Evolutionary conservation across 768 basidiomycete species (phyloP).

Genomic region (Boletales sp.): DNA sequence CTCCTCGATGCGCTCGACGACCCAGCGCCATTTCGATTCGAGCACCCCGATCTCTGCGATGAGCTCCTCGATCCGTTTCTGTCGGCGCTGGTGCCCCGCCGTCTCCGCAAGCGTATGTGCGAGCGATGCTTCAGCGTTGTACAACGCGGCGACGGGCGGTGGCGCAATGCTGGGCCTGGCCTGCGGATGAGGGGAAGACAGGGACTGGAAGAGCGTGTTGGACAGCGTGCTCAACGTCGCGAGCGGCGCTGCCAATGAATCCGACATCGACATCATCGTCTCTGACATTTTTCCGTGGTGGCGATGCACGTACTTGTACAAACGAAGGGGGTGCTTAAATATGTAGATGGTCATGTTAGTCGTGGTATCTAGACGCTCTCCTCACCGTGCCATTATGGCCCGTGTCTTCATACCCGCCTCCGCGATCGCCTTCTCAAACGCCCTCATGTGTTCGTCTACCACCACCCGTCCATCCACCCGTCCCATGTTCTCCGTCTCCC

Average conservation of each 20-base stretch:
- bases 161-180: slow-evolving; percentile 32
- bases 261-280: slow-evolving; percentile 45
- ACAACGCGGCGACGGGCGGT: slow-evolving; percentile 51
- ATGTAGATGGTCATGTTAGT: background rate
- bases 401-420: slow-evolving; percentile 76
- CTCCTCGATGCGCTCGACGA: slow-evolving; percentile 60
- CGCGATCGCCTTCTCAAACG: slow-evolving; percentile 67
- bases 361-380: background rate
- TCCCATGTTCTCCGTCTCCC: slow-evolving; percentile 59
- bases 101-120: slow-evolving; percentile 63
- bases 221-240: slow-evolving; percentile 60
- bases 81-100: slow-evolving; percentile 70
- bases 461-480: slow-evolving; percentile 59
- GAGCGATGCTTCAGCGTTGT: slow-evolving; percentile 61
- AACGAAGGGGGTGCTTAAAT: too few relatives aligned
- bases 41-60: slow-evolving; percentile 68
- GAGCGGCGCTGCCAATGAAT: slow-evolving; percentile 58
- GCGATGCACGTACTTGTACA: background rate
- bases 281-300: background rate
- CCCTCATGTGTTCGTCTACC: slow-evolving; percentile 74
- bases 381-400: slow-evolving; percentile 75
- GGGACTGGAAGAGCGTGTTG: slow-evolving; percentile 65
- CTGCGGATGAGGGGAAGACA: slow-evolving; percentile 56
- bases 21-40: slow-evolving; percentile 63
- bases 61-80: slow-evolving; percentile 67